Evolutionary conservation across 129 eudicot species (phyloP).

Genomic region (Pittosporum tobira): DNA sequence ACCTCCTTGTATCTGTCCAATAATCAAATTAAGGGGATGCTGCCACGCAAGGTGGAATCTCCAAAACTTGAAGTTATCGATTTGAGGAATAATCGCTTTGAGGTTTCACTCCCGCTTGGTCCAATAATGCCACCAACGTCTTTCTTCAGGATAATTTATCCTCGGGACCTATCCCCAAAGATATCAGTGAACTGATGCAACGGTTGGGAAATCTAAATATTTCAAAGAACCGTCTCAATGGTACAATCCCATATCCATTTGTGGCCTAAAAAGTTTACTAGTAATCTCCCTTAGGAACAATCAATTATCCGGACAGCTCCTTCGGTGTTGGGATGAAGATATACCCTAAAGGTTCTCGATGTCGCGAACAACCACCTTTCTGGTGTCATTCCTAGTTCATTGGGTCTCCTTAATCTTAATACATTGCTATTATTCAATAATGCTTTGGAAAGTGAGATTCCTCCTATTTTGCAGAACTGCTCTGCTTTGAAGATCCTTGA

Average conservation of each 20-base stretch:
- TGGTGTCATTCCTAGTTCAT: constrained; percentile 1
- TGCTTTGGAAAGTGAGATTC: background rate
- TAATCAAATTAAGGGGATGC: background rate
- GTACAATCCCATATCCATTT: constrained; percentile 6
- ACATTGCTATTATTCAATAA: background rate
- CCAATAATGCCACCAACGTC: background rate
- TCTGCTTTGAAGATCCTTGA: background rate
- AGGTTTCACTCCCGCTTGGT: background rate
- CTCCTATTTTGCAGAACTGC: constrained; percentile 2
- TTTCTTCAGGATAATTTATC: background rate
- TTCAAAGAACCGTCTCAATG: constrained; percentile 6
- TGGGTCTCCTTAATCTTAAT: background rate
- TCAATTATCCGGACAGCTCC: constrained; percentile 1
- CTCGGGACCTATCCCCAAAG: background rate
- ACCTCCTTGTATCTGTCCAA: constrained; percentile 1
- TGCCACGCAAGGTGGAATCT: constrained; percentile 1
- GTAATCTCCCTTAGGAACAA: constrained; percentile 3
- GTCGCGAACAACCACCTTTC: background rate
- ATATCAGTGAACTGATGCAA: background rate
- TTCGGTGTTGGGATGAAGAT: background rate
- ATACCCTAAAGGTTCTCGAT: background rate
- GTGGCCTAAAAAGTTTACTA: background rate
- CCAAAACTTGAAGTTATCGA: background rate
- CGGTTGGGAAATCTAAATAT: background rate
- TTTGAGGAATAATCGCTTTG: background rate